A percentile compares a stretch with the other conserved stretches of the same genome.
These are phyloP conservation scores for Pterocarpus macrocarpus DNA, from an alignment of 306 rosid species.

Conservation along the genomic window DNA sequence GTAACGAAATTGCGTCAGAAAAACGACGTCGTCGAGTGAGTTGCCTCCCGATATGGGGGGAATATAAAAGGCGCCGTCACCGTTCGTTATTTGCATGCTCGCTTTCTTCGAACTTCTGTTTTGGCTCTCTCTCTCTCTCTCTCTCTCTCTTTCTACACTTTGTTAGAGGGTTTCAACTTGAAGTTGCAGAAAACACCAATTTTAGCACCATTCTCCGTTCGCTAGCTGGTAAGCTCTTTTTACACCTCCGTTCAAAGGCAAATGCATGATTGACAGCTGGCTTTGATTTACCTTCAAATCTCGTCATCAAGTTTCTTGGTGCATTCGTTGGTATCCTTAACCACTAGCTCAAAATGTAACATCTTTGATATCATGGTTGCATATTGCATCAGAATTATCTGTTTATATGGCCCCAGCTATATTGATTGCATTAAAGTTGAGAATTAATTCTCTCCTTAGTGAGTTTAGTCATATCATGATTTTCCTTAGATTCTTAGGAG, in stretches of 20 bases:
- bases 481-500: background rate
- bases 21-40: slow-evolving; percentile 1
- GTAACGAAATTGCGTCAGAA: background rate
- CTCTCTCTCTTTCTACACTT: background rate
- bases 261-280: background rate
- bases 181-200: background rate
- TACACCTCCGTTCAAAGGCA: background rate
- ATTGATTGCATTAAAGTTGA: background rate
- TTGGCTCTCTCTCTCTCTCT: background rate
- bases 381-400: too few species aligned
- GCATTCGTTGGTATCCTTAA: too few species aligned
- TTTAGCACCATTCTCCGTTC: background rate
- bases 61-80: background rate
- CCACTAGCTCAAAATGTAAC: too few species aligned
- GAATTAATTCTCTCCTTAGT: background rate
- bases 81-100: background rate
- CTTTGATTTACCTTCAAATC: background rate
- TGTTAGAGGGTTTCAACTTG: background rate
- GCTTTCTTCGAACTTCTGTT: background rate
- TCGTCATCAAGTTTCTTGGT: background rate
- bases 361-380: too few species aligned
- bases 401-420: background rate
- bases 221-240: background rate
- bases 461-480: background rate
- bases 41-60: background rate